A percentile compares a stretch with the other conserved stretches of the same genome.
Evolutionary conservation across 2,329 filamentous ascomycete species (phyloP).

Genomic region (Aspergillus ruber): DNA sequence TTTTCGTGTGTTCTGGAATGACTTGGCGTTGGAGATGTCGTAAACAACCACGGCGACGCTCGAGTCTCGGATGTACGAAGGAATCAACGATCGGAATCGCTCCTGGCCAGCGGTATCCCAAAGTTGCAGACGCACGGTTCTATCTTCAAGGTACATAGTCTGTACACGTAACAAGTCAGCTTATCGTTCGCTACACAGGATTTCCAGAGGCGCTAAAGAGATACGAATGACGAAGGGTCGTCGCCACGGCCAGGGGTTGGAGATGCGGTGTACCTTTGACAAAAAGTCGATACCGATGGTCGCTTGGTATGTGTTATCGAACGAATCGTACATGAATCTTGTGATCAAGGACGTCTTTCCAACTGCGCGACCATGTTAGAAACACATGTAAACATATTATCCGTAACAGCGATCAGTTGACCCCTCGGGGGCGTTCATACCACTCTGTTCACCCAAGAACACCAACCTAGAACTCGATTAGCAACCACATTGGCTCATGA

Average conservation of each 20-base stretch:
- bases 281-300: conserved; percentile 99
- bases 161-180: conserved; percentile 28
- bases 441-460: conserved; percentile 96
- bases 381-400: conserved; percentile 1
- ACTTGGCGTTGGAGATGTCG: conserved; percentile 95
- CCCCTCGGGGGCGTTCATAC: conserved; percentile 47
- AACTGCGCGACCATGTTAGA: conserved; percentile 51
- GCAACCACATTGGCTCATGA: conserved; percentile 6
- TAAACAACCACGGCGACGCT: conserved; percentile 98
- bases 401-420: not conserved
- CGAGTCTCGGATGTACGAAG: conserved; percentile 96
- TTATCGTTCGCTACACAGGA: not conserved
- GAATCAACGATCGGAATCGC: conserved; percentile 92
- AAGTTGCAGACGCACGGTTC: conserved; percentile 91
- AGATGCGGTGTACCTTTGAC: conserved; percentile 65
- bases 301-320: conserved; percentile 99
- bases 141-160: conserved; percentile 99
- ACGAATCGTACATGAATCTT: conserved; percentile 99
- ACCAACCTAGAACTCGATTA: conserved; percentile 62
- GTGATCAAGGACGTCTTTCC: conserved; percentile 98
- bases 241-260: not conserved
- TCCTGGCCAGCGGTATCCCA: conserved; percentile 99
- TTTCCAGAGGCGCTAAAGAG: not conserved
- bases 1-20: conserved; percentile 97
- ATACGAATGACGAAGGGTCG: not conserved